These are phyloP conservation scores for Strobilomyces echinocephalus DNA, from an alignment of 768 basidiomycete genomes.

Conservation along the genomic window DNA sequence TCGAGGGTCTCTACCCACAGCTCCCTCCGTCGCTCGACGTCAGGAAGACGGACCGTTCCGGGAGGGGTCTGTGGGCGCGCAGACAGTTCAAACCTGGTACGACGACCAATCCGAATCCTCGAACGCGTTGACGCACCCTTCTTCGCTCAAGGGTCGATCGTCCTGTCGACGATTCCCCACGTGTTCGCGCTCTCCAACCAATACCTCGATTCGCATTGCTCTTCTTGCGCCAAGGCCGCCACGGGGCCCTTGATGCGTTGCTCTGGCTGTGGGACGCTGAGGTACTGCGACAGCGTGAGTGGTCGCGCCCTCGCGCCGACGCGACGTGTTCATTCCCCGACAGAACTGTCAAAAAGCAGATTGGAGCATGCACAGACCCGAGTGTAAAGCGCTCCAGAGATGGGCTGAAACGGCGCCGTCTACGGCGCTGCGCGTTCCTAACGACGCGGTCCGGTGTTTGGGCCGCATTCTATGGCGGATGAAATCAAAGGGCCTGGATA, in stretches of 20 bases:
- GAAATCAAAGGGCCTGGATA: slow-evolving; percentile 49
- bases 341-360: slow-evolving; percentile 69
- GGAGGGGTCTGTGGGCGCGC: slow-evolving; percentile 46
- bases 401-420: slow-evolving; percentile 53
- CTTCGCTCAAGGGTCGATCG: slow-evolving; percentile 44
- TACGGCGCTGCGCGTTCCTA: slow-evolving; percentile 48
- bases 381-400: slow-evolving; percentile 65
- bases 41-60: slow-evolving; percentile 31
- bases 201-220: slow-evolving; percentile 61
- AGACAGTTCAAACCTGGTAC: slow-evolving; percentile 35
- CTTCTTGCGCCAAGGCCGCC: slow-evolving; percentile 52
- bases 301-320: neutral
- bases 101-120: neutral
- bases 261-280: slow-evolving; percentile 59
- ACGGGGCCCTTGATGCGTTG: slow-evolving; percentile 58
- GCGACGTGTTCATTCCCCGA: neutral
- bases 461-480: slow-evolving; percentile 69
- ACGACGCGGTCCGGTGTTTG: slow-evolving; percentile 75
- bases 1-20: slow-evolving; percentile 17
- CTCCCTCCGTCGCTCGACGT: slow-evolving; percentile 43
- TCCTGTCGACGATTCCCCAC: slow-evolving; percentile 58
- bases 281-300: slow-evolving; percentile 75
- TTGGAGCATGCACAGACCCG: slow-evolving; percentile 71
- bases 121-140: neutral
- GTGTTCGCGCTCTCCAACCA: slow-evolving; percentile 60